A percentile compares a stretch with the other conserved stretches of the same genome.
Evolutionary conservation across 768 basidiomycete species (phyloP).

Genomic region (Lactarius deliciosus): DNA sequence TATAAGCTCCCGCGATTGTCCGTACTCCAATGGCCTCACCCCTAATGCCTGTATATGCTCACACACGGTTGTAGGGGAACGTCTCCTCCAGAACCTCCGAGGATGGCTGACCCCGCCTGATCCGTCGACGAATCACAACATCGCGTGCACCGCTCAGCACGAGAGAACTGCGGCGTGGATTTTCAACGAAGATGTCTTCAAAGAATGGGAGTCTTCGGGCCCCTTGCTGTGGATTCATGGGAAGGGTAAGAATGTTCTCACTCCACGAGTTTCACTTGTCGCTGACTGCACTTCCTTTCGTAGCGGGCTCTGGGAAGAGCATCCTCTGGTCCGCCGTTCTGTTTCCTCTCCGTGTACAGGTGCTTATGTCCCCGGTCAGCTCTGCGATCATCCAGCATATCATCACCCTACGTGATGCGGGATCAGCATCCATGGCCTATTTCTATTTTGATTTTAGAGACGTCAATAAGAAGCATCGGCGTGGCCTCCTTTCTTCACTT

Average conservation of each 20-base stretch:
- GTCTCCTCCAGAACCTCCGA: not conserved
- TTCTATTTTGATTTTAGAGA: not conserved
- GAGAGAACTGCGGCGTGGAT: not conserved
- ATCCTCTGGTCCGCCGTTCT: not conserved
- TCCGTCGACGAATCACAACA: not conserved
- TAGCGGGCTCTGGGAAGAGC: not conserved
- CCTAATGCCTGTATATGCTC: not conserved
- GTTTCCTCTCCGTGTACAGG: not conserved
- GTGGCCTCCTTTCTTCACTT: not conserved
- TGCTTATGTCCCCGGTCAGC: not conserved
- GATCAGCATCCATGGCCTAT: not conserved
- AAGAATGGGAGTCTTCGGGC: not conserved
- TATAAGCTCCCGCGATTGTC: not conserved
- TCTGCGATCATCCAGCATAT: not conserved
- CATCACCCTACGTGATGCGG: not conserved
- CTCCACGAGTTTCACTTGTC: fast-evolving
- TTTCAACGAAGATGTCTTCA: not conserved
- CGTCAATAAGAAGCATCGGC: not conserved
- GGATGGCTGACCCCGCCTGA: not conserved
- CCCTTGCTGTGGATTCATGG: not conserved
- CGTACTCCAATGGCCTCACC: not conserved
- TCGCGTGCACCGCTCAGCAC: not conserved
- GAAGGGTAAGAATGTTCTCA: not conserved
- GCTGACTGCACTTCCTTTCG: not conserved
- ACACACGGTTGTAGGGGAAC: not conserved